These are phyloP conservation scores for Pythium dissotocum DNA, from an alignment of 352 stramenopile genomes.

Conservation along the genomic window DNA sequence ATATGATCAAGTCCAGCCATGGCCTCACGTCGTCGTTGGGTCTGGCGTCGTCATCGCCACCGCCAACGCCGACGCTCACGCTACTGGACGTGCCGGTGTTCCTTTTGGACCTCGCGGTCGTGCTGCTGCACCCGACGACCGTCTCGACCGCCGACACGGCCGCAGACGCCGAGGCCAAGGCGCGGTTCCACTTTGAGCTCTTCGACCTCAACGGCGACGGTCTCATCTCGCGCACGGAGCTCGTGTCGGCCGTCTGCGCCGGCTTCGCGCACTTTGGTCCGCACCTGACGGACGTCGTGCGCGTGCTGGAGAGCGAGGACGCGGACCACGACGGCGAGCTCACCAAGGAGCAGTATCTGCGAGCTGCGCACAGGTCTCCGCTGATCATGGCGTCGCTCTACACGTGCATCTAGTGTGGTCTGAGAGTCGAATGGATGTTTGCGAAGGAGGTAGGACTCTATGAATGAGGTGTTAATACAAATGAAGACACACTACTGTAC, in stretches of 20 bases:
- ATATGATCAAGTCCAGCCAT: conserved; percentile 21
- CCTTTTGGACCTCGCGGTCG: conserved; percentile 35
- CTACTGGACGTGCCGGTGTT: conserved; percentile 26
- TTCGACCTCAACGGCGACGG: conserved; percentile 39
- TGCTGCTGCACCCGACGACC: conserved; percentile 28
- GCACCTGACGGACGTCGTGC: conserved; percentile 41
- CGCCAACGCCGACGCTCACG: not conserved
- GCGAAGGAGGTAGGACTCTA: not conserved
- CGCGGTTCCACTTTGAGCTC: conserved; percentile 44
- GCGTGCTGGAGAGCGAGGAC: conserved; percentile 41
- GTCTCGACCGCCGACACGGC: conserved; percentile 20
- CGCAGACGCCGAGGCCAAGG: conserved; percentile 33
- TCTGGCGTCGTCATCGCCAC: not conserved
- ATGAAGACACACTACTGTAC: not conserved
- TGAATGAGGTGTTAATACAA: not conserved
- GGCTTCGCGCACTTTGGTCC: conserved; percentile 45
- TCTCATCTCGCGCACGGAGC: conserved; percentile 32
- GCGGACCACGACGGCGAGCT: conserved; percentile 41
- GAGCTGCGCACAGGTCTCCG: conserved; percentile 33
- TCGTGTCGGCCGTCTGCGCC: conserved; percentile 37
- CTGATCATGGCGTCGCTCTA: conserved; percentile 46
- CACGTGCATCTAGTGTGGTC: conserved; percentile 29
- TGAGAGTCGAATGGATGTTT: not conserved
- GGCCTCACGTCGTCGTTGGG: not conserved
- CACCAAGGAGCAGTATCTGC: conserved; percentile 40